Percentiles rank a stretch among this genome's conserved stretches.
Evolutionary conservation across 768 basidiomycete species (phyloP).

Genomic region (Pleurotus sapidus): DNA sequence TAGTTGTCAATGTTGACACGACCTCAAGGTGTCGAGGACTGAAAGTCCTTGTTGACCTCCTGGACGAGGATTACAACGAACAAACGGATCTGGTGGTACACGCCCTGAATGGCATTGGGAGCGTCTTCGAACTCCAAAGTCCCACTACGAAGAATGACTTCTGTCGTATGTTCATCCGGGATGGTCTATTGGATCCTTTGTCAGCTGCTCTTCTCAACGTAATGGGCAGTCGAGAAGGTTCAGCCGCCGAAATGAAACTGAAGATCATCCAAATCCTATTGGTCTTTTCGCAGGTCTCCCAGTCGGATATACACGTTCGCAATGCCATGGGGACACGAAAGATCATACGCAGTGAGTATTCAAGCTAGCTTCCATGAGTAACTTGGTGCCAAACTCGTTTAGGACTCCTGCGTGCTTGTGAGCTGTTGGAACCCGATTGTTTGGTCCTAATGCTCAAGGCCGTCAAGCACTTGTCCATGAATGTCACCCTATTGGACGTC

Average conservation of each 20-base stretch:
- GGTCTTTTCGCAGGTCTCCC: slow-evolving; percentile 95
- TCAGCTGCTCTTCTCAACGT: slow-evolving; percentile 88
- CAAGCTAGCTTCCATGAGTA: background rate
- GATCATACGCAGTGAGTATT: slow-evolving; percentile 77
- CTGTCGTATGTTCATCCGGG: slow-evolving; percentile 96
- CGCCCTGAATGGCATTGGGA: slow-evolving; percentile 91
- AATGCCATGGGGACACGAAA: slow-evolving; percentile 90
- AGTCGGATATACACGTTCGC: slow-evolving; percentile 90
- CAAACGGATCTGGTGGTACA: slow-evolving; percentile 90
- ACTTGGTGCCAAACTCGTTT: slow-evolving; percentile 5
- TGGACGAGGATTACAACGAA: slow-evolving; percentile 94
- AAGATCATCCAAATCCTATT: slow-evolving; percentile 88
- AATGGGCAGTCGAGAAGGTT: slow-evolving; percentile 67
- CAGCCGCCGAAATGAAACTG: slow-evolving; percentile 72
- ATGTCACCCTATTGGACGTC: slow-evolving; percentile 83
- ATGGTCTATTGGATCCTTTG: slow-evolving; percentile 91
- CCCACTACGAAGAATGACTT: slow-evolving; percentile 98
- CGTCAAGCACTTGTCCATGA: slow-evolving; percentile 96
- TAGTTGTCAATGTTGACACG: background rate
- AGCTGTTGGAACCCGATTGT: slow-evolving; percentile 82
- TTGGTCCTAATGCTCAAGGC: slow-evolving; percentile 90
- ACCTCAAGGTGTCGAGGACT: slow-evolving; percentile 82
- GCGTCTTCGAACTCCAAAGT: slow-evolving; percentile 93
- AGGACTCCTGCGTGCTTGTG: slow-evolving; percentile 89
- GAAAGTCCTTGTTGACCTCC: slow-evolving; percentile 89